Percentiles rank a stretch among this genome's conserved stretches.
phyloP scores from a whole-genome alignment of 768 basidiomycete genomes.

The Collybiopsis luxurians region DNA sequence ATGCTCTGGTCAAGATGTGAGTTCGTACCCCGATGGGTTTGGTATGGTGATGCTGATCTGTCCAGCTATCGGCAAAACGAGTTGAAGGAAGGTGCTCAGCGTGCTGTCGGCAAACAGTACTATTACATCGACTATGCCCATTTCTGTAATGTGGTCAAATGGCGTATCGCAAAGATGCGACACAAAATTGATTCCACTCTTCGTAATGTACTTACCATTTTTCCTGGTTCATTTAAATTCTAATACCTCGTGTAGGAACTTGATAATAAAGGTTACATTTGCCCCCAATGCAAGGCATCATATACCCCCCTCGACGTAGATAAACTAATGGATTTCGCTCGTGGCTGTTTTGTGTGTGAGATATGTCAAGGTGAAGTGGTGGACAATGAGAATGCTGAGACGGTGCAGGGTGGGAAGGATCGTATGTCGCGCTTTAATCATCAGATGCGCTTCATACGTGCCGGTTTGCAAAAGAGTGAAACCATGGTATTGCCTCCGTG shows the following conservation, averaged over 20 bases:
- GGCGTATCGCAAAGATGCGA: conserved; percentile 93
- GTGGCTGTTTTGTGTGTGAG: conserved; percentile 77
- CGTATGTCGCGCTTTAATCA: conserved; percentile 94
- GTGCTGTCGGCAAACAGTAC: conserved; percentile 87
- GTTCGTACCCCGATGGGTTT: conserved; percentile 21
- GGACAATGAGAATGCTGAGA: conserved; percentile 90
- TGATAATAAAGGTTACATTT: conserved; percentile 97
- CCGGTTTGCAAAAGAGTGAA: conserved; percentile 87
- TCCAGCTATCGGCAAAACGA: conserved; percentile 86
- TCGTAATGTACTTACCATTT: conserved; percentile 59
- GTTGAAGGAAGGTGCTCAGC: conserved; percentile 84
- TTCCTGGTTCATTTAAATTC: neutral
- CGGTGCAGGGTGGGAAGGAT: conserved; percentile 82
- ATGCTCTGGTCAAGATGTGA: conserved; percentile 76
- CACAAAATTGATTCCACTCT: conserved; percentile 84
- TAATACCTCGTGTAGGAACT: conserved; percentile 63
- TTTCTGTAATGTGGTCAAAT: conserved; percentile 97
- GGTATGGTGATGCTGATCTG: neutral
- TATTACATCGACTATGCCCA: conserved; percentile 96
- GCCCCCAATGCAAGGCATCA: conserved; percentile 80
- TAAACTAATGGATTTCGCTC: conserved; percentile 71
- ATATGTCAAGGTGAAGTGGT: conserved; percentile 83
- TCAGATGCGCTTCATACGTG: conserved; percentile 84
- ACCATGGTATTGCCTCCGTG: conserved; percentile 82
- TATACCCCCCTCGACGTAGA: conserved; percentile 87